Conservation (phyloP, 805 yeast species). For the Hanseniaspora lindneri region DNA sequence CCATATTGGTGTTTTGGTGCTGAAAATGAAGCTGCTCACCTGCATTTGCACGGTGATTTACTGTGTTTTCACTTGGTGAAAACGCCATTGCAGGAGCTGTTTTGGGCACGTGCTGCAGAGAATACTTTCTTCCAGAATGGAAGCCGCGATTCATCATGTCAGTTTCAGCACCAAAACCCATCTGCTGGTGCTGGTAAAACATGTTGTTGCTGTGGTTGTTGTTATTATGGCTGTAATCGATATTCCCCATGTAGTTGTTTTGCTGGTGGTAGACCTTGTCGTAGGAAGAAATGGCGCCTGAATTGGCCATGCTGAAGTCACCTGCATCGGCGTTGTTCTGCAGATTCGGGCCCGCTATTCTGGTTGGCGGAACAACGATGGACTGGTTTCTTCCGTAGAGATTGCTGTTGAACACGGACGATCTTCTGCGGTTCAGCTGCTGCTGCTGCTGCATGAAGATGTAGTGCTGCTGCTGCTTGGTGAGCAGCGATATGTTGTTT, state of each 20-base stretch:
- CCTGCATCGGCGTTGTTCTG: slow-evolving; percentile 22
- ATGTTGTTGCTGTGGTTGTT: background rate
- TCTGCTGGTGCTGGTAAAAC: slow-evolving; percentile 7
- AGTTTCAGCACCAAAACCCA: slow-evolving; percentile 10
- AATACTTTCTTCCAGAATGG: slow-evolving; percentile 1
- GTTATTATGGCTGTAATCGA: background rate
- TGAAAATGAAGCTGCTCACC: slow-evolving; percentile 16
- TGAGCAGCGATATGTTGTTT: slow-evolving; percentile 6
- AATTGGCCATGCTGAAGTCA: background rate
- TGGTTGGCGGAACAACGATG: slow-evolving; percentile 32
- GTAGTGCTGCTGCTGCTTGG: slow-evolving; percentile 15
- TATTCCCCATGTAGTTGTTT: background rate
- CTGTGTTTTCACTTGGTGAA: background rate
- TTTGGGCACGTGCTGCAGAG: slow-evolving; percentile 9
- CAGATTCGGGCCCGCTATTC: slow-evolving; percentile 35
- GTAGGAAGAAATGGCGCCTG: background rate
- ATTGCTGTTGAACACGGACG: background rate
- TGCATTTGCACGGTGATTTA: background rate
- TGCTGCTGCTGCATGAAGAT: slow-evolving; percentile 14
- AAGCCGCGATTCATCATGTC: background rate
- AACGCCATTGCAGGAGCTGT: background rate
- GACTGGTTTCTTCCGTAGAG: slow-evolving; percentile 1
- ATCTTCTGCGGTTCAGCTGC: slow-evolving; percentile 3
- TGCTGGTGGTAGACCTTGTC: background rate
- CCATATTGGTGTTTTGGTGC: slow-evolving; percentile 17